Conservation (phyloP, 768 basidiomycete genomes). For the Boletus tomentosulus region DNA sequence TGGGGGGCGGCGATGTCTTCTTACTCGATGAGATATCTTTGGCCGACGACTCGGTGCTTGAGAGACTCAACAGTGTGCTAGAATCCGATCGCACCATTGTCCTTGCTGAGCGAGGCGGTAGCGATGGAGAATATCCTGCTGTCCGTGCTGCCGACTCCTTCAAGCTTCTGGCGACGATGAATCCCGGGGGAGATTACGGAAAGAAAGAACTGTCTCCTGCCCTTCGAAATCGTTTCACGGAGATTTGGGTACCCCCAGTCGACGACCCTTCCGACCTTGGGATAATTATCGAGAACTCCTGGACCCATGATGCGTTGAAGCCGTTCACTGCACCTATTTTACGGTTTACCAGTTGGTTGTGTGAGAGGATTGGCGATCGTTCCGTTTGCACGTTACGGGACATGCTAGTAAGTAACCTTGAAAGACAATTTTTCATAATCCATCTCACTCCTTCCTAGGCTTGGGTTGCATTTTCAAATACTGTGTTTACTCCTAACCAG, state of each 20-base stretch:
- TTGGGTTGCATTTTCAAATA: conserved; percentile 89
- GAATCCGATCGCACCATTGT: conserved; percentile 86
- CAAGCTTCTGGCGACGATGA: conserved; percentile 97
- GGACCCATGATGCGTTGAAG: conserved; percentile 53
- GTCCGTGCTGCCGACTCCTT: conserved; percentile 67
- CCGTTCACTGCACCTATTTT: conserved; percentile 60
- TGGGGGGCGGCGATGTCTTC: conserved; percentile 81
- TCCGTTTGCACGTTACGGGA: conserved; percentile 79
- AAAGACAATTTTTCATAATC: not conserved
- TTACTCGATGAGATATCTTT: conserved; percentile 95
- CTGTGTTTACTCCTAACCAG: conserved; percentile 36
- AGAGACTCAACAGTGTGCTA: conserved; percentile 95
- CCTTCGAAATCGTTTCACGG: conserved; percentile 94
- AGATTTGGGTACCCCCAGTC: conserved; percentile 95
- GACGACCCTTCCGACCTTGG: conserved; percentile 68
- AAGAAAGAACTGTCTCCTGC: conserved; percentile 99
- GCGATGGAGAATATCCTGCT: conserved; percentile 59
- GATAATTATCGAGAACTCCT: conserved; percentile 70
- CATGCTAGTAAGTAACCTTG: conserved; percentile 59
- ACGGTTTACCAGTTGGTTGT: conserved; percentile 81
- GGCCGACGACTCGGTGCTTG: conserved; percentile 96
- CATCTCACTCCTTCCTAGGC: conserved; percentile 47
- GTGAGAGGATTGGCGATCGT: conserved; percentile 51
- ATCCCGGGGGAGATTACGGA: conserved; percentile 97
- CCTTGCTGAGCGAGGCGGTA: conserved; percentile 88